These are phyloP conservation scores for Lepidium africanum DNA, from an alignment of 345 rosid species.

Conservation along the genomic window DNA sequence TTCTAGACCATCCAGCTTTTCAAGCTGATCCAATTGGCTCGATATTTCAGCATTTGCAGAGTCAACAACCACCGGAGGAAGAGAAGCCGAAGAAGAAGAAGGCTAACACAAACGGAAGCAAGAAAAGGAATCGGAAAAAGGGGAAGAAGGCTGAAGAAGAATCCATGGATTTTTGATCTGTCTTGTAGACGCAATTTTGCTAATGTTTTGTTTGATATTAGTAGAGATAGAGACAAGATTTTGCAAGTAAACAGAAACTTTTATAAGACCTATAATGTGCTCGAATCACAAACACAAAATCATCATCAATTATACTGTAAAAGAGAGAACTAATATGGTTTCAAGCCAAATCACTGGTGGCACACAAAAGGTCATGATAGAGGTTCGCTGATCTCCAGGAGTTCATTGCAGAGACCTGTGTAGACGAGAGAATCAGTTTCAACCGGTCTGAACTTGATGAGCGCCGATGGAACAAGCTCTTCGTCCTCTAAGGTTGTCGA, in stretches of 20 bases:
- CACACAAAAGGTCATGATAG: constrained; percentile 18
- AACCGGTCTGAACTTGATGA: constrained; percentile 63
- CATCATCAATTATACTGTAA: not conserved
- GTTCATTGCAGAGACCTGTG: constrained; percentile 72
- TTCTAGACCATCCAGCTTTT: constrained; percentile 63
- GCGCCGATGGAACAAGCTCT: constrained; percentile 84
- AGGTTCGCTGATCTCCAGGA: constrained; percentile 52
- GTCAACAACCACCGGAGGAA: constrained; percentile 52
- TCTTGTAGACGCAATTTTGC: not conserved
- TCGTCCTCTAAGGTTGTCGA: constrained; percentile 62
- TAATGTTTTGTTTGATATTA: not conserved
- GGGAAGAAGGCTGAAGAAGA: constrained; percentile 21
- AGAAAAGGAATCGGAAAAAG: constrained; percentile 43
- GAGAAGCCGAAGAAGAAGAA: constrained; percentile 54
- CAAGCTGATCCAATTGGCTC: constrained; percentile 68
- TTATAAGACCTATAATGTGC: constrained; percentile 1
- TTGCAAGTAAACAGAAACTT: not conserved
- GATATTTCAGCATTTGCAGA: constrained; percentile 58
- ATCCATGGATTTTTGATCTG: constrained; percentile 39
- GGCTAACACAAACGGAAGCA: constrained; percentile 36
- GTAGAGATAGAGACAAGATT: not conserved
- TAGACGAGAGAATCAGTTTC: constrained; percentile 61
- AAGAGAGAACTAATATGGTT: not conserved
- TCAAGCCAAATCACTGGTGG: not conserved
- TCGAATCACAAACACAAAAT: not conserved